Evolutionary conservation across 2,329 filamentous ascomycete genomes (phyloP).

Genomic region (Fusarium pseudonygamai): DNA sequence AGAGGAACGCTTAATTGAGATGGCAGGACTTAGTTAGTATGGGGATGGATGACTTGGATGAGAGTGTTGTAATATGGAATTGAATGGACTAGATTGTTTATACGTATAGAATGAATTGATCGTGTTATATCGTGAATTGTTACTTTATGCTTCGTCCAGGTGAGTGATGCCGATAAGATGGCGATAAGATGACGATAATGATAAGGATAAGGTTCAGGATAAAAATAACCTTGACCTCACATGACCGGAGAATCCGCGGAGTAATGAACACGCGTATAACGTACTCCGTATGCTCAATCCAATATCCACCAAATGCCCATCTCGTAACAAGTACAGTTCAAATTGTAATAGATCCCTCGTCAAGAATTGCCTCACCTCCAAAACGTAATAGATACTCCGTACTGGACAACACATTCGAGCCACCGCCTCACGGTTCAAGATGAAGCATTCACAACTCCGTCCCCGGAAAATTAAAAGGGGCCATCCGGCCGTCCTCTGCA

Average conservation of each 20-base stretch:
- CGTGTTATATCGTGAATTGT: accelerated
- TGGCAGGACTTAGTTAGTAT: too few relatives aligned
- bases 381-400: background rate
- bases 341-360: accelerated
- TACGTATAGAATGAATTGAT: background rate
- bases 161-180: background rate
- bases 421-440: accelerated
- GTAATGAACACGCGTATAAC: background rate
- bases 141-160: accelerated
- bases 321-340: background rate
- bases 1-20: conserved; percentile 22
- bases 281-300: background rate
- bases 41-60: accelerated
- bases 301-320: background rate
- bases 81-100: background rate
- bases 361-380: accelerated
- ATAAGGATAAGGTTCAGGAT: background rate
- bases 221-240: background rate
- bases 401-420: accelerated
- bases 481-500: background rate
- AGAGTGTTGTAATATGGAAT: background rate
- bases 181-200: background rate
- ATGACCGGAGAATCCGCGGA: background rate
- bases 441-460: background rate
- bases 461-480: conserved; percentile 7